Evolutionary conservation across 768 basidiomycete genomes (phyloP), one percentile per base, ranked within the genome.

Genomic region (Candolleomyces efflorescens): DNA sequence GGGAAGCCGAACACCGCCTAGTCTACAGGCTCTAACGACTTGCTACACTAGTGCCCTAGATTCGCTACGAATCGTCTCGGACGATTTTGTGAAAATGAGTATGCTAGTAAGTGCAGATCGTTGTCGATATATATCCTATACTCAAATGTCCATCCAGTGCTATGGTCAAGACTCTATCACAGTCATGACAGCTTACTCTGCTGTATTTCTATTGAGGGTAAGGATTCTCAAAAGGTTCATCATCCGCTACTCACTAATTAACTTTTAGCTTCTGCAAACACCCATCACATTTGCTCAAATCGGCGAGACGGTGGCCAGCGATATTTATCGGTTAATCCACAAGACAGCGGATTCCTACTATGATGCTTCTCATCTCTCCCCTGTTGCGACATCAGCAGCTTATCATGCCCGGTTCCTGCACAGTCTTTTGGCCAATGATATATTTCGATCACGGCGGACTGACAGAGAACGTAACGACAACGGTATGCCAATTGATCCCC

Each of bases 81-180:
- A 85, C 54, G 89, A 92, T 56, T 90, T 92, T 65, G 83, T 84
- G 26, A 77, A 77, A 18, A 81, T 92, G 72, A 82, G 82, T 65
- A 85, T 92, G 70, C 80, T 93, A 64, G 90, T 89, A 64, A 53
- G 86, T 70, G 26, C 15, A 32, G 23, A 17, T 39, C 47, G 32
- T 11, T 24, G 52, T 41, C 47, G 24, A 55, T 18, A 10, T n/a
- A 48, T 55, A 51, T 41, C 50, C 39, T 7, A 32, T 41, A 20
- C 49, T 61, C 37, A 65, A 43, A 26, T 48, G 53, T 58, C 57
- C 45, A 50, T 56, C 15, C 67, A 92, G 90, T 86, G 87, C 46
- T 94, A 93, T 63, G 82, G 87, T 7, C 92, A 93, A 74, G 91
- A 93, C 67, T 87, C 89, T 4, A 83, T 91, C 59, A 86, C 87